Evolutionary conservation across 495 filamentous ascomycete genomes (phyloP).

Genomic region (Trichodelitschia bisporula): DNA sequence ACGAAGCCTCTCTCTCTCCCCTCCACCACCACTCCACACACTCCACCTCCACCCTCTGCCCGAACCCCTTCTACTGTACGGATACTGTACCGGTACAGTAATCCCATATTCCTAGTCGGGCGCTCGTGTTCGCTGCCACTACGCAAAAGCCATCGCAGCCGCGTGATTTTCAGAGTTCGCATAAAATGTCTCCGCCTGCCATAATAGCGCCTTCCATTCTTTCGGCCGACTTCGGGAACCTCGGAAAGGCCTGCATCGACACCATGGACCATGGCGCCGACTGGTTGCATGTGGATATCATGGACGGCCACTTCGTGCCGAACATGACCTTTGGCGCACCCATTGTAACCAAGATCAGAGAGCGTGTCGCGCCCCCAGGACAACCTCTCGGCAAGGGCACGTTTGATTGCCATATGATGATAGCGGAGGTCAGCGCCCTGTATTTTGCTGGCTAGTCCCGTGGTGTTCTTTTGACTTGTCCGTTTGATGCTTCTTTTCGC

Average conservation of each 20-base stretch:
- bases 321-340: conserved; percentile 94
- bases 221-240: conserved; percentile 75
- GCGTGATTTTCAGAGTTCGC: conserved; percentile 1
- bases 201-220: conserved; percentile 96
- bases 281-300: conserved; percentile 71
- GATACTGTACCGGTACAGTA: too few species aligned
- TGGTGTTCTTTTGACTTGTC: too few species aligned
- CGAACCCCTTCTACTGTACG: too few species aligned
- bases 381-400: conserved; percentile 48
- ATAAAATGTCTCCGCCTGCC: conserved; percentile 70
- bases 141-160: neutral
- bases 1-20: too few species aligned
- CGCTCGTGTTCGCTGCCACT: too few species aligned
- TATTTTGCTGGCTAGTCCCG: too few species aligned
- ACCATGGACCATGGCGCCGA: conserved; percentile 68
- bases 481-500: too few species aligned
- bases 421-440: conserved; percentile 61
- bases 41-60: too few species aligned
- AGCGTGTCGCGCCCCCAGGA: conserved; percentile 43
- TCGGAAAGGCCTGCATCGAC: conserved; percentile 58
- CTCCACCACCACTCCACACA: too few species aligned
- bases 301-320: conserved; percentile 80
- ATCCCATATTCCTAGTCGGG: too few species aligned
- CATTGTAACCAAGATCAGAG: conserved; percentile 78
- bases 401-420: conserved; percentile 99